phyloP scores from a whole-genome alignment of 2,329 filamentous ascomycete genomes.

The Colletotrichum sp. region DNA sequence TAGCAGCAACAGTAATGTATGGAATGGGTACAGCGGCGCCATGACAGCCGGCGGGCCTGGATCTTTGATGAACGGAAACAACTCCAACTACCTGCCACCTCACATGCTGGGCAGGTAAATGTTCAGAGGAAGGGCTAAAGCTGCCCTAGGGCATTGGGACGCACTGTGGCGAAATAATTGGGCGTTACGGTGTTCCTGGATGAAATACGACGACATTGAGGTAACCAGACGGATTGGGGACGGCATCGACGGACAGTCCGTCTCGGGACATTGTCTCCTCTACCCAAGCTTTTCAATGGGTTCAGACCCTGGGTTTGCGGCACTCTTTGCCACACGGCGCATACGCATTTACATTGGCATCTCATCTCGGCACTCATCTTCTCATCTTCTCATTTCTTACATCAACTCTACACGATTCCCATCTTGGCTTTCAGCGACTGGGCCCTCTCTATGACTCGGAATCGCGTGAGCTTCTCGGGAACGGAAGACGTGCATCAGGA shows the following conservation, averaged over 20 bases:
- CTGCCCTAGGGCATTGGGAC: not conserved
- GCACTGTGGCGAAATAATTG: not conserved
- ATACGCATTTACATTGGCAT: constrained; percentile 18
- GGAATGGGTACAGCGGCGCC: constrained; percentile 13
- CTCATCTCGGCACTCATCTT: not conserved
- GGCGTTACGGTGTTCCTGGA: constrained; percentile 7
- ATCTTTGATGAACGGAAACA: constrained; percentile 23
- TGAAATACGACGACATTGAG: not conserved
- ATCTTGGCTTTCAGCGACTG: not conserved
- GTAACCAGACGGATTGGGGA: not conserved
- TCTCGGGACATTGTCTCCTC: not conserved
- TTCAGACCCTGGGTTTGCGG: not conserved
- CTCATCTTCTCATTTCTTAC: not conserved
- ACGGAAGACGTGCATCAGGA: not conserved
- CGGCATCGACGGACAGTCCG: not conserved
- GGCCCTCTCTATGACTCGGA: not conserved
- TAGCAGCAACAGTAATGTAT: constrained; percentile 24
- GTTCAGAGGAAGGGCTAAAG: too few species aligned
- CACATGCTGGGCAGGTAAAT: constrained; percentile 39
- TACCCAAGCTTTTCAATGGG: not conserved
- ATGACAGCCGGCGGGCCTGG: constrained; percentile 24
- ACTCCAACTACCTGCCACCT: constrained; percentile 31
- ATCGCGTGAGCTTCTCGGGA: not conserved
- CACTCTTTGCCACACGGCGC: not conserved
- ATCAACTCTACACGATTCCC: not conserved